Evolutionary conservation across 2,329 filamentous ascomycete species (phyloP), one percentile per base, ranked within the genome.

Genomic region (Fusarium brachygibbosum): DNA sequence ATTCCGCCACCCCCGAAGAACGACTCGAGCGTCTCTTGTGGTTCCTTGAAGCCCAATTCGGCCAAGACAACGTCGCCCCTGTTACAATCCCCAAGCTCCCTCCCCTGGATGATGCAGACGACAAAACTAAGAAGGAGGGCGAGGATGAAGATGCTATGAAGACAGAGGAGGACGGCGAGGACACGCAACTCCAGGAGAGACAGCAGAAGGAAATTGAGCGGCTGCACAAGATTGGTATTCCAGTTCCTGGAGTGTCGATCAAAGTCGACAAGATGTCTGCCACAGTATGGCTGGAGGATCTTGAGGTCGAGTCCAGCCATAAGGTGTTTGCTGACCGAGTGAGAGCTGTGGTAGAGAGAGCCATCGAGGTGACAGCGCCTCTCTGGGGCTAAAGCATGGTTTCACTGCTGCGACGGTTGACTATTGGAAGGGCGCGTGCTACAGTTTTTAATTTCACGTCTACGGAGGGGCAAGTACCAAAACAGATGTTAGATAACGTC

Each of bases 1-100:
- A 90, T 14, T 87, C 91, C 44, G 81, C 93, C 41, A 87, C 87
- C 12, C 85, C 94, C 1, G 85, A 91, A 44, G 93, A 97, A 72
- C 91, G 93, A 40, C 89, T 98, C 40, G 88, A 91, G 67, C 90
- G 95, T 34, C 88, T 99, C 21, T 91, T 97, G 81, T 93, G 97
- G 89, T 97, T 99, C 83, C 90, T 99, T 16, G 96, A 99, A 83
- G 93, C 94, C 4, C 96, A 99, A 79, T 99, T 99, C 76, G 96
- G 96, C 66, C 85, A 88, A 32, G 91, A 96, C 68, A 91, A 93
- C 63, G 90, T 98, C 58, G 85, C 87, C 1, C 94, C 95, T 6
- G 92, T 98, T 70, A 86, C 90, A 38, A 83, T 80, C 75, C 82
- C 93, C 63, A 87, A 89, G 78, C 78, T 89, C 4, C 82, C 84